phyloP scores from a whole-genome alignment of 306 rosid species.

The Rosa rugosa region DNA sequence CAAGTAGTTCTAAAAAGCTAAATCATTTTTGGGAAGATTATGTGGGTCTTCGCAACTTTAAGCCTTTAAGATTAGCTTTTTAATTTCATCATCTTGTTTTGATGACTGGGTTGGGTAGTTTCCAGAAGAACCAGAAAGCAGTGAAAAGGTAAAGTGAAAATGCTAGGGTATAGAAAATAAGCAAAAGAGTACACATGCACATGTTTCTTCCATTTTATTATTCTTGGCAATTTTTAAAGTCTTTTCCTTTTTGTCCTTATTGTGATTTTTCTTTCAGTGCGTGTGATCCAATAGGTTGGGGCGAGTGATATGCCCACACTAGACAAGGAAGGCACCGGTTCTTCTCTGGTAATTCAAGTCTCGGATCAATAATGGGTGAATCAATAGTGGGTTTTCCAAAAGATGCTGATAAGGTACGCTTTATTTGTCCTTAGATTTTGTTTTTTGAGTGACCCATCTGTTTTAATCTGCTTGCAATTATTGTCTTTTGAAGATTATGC shows the following conservation, averaged over 20 bases:
- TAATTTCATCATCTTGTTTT: constrained; percentile 26
- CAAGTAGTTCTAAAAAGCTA: constrained; percentile 34
- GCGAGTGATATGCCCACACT: constrained; percentile 22
- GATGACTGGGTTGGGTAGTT: constrained; percentile 42
- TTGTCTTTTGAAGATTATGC: constrained; percentile 20
- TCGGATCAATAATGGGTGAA: constrained; percentile 49
- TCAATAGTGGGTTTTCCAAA: constrained; percentile 45
- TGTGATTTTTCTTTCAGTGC: constrained; percentile 30
- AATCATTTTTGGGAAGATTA: constrained; percentile 21
- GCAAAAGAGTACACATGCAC: constrained; percentile 33
- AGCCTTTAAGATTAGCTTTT: constrained; percentile 25
- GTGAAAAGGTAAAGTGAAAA: constrained; percentile 36
- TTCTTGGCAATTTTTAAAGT: constrained; percentile 6
- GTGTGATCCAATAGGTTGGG: constrained; percentile 53
- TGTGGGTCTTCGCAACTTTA: constrained; percentile 31
- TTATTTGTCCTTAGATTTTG: constrained; percentile 31
- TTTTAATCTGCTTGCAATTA: constrained; percentile 9
- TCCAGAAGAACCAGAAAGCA: constrained; percentile 53
- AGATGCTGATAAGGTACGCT: constrained; percentile 58
- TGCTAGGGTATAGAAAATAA: constrained; percentile 20
- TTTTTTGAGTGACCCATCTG: constrained; percentile 6
- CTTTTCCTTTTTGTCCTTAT: constrained; percentile 53
- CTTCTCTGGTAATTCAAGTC: constrained; percentile 27
- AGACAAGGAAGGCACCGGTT: constrained; percentile 27
- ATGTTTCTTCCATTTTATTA: constrained; percentile 30